These are phyloP conservation scores for Talaromyces sp. DNA, from an alignment of 2,329 filamentous ascomycete species.

Conservation along the genomic window DNA sequence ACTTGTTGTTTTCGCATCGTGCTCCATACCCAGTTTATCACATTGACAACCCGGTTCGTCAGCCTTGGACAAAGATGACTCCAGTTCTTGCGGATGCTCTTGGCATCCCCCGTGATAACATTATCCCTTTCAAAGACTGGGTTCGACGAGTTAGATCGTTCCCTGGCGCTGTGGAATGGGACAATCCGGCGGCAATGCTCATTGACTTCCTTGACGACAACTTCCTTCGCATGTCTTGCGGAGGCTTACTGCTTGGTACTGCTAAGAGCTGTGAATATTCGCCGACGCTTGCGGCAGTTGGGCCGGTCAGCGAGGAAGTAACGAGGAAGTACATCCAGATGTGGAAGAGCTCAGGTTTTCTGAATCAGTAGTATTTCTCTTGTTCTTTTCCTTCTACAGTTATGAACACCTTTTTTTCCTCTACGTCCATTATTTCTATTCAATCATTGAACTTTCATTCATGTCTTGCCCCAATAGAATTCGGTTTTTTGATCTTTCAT, in stretches of 20 bases:
- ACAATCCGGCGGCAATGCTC: conserved; percentile 27
- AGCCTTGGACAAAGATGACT: conserved; percentile 38
- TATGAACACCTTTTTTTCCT: neutral
- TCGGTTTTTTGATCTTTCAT: neutral
- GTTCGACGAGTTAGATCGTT: conserved; percentile 29
- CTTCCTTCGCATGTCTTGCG: conserved; percentile 44
- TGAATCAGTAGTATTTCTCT: neutral
- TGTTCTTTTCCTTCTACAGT: neutral
- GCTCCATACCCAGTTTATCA: conserved; percentile 37
- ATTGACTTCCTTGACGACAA: conserved; percentile 29
- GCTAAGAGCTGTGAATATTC: conserved; percentile 34
- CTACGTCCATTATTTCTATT: neutral
- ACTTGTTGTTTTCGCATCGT: conserved; percentile 25
- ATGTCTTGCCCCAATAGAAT: neutral
- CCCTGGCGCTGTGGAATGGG: conserved; percentile 13
- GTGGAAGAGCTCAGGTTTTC: conserved; percentile 32
- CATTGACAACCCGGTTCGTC: conserved; percentile 43
- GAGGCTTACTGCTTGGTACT: conserved; percentile 39
- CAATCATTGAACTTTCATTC: neutral
- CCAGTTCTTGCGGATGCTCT: conserved; percentile 30
- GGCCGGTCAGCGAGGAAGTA: conserved; percentile 30
- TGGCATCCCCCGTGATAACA: conserved; percentile 21
- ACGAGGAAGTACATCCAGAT: conserved; percentile 28
- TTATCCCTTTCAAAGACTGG: conserved; percentile 41
- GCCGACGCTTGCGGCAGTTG: conserved; percentile 23